Base-by-base conservation (phyloP, 768 basidiomycete genomes). In the Agrocybe chaxingu region DNA sequence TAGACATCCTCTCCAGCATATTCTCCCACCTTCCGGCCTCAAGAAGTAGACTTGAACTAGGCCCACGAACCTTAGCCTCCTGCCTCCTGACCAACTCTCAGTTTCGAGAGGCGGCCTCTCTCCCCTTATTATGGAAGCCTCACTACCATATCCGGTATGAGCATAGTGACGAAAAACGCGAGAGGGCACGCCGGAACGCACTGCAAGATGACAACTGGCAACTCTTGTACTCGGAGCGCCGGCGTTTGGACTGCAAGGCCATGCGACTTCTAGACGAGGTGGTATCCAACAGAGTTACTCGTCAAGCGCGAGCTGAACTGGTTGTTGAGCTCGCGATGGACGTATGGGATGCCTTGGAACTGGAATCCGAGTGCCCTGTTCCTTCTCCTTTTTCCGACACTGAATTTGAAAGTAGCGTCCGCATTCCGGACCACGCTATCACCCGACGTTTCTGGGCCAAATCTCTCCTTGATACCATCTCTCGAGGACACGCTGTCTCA, bases 141-240 rank as follows among this genome's bases (percentile, higher is more conserved):
- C 79, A 81, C 47, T 85, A 84, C 60, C 66, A 54, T 24, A 62
- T 47, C 30, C 76, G 80, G 8, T 86, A 82, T 61, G 66, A 63
- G 3, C 67, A 78, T 55, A 67, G 62, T 55, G 65, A 71, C 42
- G 58, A 67, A 11, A 54, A 46, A 12, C 62, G 57, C 0, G 80
- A 84, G 57, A 53, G 52, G 19, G 58, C 56, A 36, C 70, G 77
- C 32, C 24, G 24, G 24, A 64, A 47, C 41, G 47, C 58, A 12
- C 48, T 48, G 7, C 52, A 60, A 11, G 57, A 61, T 12, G 62
- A 64, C 32, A 67, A 83, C 58, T 84, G 78, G 76, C 68, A 67
- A 45, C 48, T 66, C 7, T 66, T 75, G 59, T 85, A 82, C 60
- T 43, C 60, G 19, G 70, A 66, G 45, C 67, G 84, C 33, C 62